phyloP scores from a whole-genome alignment of 2,329 filamentous ascomycete species.

The Camptophora hylomeconis region DNA sequence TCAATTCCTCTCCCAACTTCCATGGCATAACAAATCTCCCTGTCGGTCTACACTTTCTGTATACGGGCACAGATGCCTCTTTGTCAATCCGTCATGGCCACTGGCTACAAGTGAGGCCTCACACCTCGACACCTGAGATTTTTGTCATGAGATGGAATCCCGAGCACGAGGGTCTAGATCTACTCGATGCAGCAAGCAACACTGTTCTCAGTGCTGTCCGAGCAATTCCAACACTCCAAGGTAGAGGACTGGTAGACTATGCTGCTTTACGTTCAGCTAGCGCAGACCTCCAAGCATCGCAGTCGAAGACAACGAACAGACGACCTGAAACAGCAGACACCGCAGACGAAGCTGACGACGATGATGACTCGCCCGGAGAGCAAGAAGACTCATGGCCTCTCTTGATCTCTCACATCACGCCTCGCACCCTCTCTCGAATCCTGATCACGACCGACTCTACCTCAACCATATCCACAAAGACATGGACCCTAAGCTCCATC shows the following conservation, averaged over 20 bases:
- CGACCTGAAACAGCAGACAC: constrained; percentile 1
- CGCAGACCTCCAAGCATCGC: constrained; percentile 7
- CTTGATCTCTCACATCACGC: constrained; percentile 39
- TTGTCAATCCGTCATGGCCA: constrained; percentile 48
- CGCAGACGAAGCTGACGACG: constrained; percentile 12
- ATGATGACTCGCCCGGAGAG: constrained; percentile 18
- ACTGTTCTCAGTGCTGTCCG: constrained; percentile 35
- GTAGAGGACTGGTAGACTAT: constrained; percentile 13
- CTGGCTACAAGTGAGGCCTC: constrained; percentile 30
- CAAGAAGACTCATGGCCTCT: constrained; percentile 29
- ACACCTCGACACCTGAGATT: constrained; percentile 25
- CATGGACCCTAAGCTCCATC: constrained; percentile 44
- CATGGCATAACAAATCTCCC: constrained; percentile 48
- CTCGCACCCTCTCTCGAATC: constrained; percentile 15
- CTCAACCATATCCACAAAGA: background rate
- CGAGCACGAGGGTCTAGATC: constrained; percentile 24
- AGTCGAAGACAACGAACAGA: background rate
- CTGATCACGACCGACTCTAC: constrained; percentile 5
- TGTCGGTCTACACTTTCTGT: constrained; percentile 47
- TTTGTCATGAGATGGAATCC: constrained; percentile 44
- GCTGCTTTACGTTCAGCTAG: constrained; percentile 12
- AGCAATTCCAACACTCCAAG: constrained; percentile 39
- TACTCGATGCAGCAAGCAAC: constrained; percentile 22
- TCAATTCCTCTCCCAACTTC: constrained; percentile 49
- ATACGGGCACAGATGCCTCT: constrained; percentile 43